These are phyloP conservation scores for Ganoderma lucidum DNA, from an alignment of 1,284 basidiomycete species.

Conservation along the genomic window DNA sequence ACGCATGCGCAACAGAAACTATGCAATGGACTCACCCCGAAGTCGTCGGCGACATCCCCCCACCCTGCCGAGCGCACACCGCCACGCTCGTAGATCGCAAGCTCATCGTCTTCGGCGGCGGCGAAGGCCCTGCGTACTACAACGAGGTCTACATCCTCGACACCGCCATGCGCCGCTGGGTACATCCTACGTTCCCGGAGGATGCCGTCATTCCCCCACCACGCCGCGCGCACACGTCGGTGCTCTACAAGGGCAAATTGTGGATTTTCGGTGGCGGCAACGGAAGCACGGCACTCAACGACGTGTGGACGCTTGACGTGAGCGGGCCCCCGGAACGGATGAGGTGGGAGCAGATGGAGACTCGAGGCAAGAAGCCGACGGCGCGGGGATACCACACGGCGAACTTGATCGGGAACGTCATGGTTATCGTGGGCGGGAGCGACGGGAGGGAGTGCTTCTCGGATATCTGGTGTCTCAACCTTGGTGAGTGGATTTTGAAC, in stretches of 20 bases:
- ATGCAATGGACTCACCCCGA: slow-evolving; percentile 89
- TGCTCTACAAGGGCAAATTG: slow-evolving; percentile 76
- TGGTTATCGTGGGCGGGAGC: slow-evolving; percentile 85
- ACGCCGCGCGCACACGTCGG: slow-evolving; percentile 88
- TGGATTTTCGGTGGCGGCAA: slow-evolving; percentile 95
- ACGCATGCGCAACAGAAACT: slow-evolving; percentile 65
- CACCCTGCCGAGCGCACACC: slow-evolving; percentile 88
- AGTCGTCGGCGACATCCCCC: slow-evolving; percentile 77
- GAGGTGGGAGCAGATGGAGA: slow-evolving; percentile 71
- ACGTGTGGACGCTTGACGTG: slow-evolving; percentile 89
- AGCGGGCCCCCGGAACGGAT: slow-evolving; percentile 53
- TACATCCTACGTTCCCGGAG: slow-evolving; percentile 52
- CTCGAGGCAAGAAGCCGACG: slow-evolving; percentile 57
- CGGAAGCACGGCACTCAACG: slow-evolving; percentile 87
- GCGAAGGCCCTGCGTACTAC: slow-evolving; percentile 81
- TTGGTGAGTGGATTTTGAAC: slow-evolving; percentile 62
- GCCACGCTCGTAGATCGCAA: slow-evolving; percentile 86
- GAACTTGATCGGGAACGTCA: slow-evolving; percentile 85
- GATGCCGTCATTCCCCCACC: slow-evolving; percentile 56
- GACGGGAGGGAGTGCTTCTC: slow-evolving; percentile 84
- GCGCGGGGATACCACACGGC: slow-evolving; percentile 92
- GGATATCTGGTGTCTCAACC: slow-evolving; percentile 87
- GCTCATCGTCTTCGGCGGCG: slow-evolving; percentile 88
- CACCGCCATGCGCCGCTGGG: slow-evolving; percentile 77
- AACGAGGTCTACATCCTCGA: slow-evolving; percentile 86